Percentiles rank a stretch among this genome's conserved stretches.
Conservation (phyloP, 1,139 yeast genomes). For the Blastobotrys proliferans region DNA sequence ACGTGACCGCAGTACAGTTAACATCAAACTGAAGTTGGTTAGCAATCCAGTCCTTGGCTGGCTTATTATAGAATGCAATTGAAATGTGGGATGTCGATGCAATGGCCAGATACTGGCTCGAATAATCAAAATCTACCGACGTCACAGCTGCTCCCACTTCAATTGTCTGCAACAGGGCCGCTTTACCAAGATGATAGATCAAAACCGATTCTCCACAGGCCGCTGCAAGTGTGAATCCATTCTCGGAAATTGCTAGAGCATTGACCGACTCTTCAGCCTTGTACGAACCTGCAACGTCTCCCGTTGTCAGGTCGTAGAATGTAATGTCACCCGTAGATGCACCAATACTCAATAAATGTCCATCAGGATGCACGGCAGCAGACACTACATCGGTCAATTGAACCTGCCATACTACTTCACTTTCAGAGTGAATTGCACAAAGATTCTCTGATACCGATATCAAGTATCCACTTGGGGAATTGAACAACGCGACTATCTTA, state of each 20-base stretch:
- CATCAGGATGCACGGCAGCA: constrained; percentile 75
- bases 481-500: background rate
- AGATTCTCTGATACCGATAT: background rate
- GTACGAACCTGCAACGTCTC: constrained; percentile 5
- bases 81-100: constrained; percentile 17
- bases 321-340: constrained; percentile 38
- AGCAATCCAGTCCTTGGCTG: constrained; percentile 6
- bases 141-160: background rate
- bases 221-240: constrained; percentile 10
- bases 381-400: too few relatives aligned
- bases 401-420: too few relatives aligned
- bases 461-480: background rate
- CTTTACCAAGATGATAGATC: constrained; percentile 11
- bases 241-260: constrained; percentile 8
- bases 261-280: constrained; percentile 1
- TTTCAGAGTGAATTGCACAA: background rate
- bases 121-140: constrained; percentile 48
- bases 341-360: constrained; percentile 54
- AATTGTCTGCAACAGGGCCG: background rate
- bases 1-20: constrained; percentile 18
- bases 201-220: background rate
- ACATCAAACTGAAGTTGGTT: constrained; percentile 10
- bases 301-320: constrained; percentile 39
- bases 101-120: constrained; percentile 33
- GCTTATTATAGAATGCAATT: constrained; percentile 2